Conservation (phyloP, 2,329 filamentous ascomycete genomes). For the Xylaria sp. region DNA sequence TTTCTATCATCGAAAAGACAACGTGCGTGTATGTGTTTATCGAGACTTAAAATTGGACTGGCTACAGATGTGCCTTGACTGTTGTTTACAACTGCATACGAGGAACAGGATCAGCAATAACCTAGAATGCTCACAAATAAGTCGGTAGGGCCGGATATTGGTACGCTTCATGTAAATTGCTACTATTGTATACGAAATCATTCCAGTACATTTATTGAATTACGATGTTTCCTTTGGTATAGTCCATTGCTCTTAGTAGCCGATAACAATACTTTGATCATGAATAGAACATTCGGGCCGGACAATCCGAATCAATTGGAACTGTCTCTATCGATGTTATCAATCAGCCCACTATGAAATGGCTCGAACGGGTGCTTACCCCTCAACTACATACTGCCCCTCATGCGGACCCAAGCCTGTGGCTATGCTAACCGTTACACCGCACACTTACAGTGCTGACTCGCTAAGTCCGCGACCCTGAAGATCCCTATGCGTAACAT, state of each 20-base stretch:
- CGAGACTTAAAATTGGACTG: not conserved
- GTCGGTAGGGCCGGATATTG: not conserved
- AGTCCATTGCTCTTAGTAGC: not conserved
- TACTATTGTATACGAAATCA: not conserved
- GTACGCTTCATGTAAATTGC: not conserved
- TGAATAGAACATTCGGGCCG: conserved; percentile 21
- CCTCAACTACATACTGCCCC: conserved; percentile 26
- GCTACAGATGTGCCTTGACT: not conserved
- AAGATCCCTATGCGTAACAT: conserved; percentile 7
- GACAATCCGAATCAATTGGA: conserved; percentile 17
- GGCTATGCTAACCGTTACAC: conserved; percentile 10
- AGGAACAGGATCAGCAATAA: not conserved
- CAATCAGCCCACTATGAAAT: conserved; percentile 20
- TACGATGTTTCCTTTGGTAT: too few species aligned
- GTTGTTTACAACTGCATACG: not conserved
- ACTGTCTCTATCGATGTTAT: conserved; percentile 1
- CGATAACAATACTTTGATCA: not conserved
- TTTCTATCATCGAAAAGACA: not conserved
- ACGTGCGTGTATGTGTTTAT: not conserved
- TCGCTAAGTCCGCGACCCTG: conserved; percentile 17
- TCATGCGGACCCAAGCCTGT: conserved; percentile 7
- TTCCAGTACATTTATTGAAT: too few species aligned
- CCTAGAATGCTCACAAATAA: too few species aligned
- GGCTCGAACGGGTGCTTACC: conserved; percentile 23
- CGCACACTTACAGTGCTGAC: conserved; percentile 15